Percentiles rank a stretch among this genome's conserved stretches.
These are phyloP conservation scores for Spathaspora gorwiae DNA, from an alignment of 805 yeast species.

Conservation along the genomic window DNA sequence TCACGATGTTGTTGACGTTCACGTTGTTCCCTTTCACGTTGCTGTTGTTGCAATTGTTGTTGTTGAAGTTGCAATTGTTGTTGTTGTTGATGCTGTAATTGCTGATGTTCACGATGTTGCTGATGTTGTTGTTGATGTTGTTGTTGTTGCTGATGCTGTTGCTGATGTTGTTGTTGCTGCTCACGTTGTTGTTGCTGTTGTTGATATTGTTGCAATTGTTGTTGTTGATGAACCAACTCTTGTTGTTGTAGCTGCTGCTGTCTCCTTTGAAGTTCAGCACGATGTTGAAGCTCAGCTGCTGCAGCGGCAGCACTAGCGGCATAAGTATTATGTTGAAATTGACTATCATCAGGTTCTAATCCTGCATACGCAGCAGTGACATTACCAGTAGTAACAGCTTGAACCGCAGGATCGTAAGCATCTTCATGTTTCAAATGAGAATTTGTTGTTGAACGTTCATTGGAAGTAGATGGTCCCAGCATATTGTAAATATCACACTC, in stretches of 20 bases:
- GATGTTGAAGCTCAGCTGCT: slow-evolving; percentile 17
- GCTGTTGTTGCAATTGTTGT: slow-evolving; percentile 1
- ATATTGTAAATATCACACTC: not conserved
- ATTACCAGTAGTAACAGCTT: slow-evolving; percentile 15
- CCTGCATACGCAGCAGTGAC: slow-evolving; percentile 9
- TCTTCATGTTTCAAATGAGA: slow-evolving; percentile 7
- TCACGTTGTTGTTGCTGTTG: slow-evolving; percentile 13
- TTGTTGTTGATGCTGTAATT: slow-evolving; percentile 4
- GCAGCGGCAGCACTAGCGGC: slow-evolving; percentile 12
- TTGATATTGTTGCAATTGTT: slow-evolving; percentile 8
- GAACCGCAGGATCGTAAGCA: slow-evolving; percentile 6
- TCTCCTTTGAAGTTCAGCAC: slow-evolving; percentile 13
- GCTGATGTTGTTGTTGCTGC: slow-evolving; percentile 10
- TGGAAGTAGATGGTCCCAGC: slow-evolving; percentile 22
- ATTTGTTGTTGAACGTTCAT: slow-evolving; percentile 22
- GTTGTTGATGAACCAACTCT: slow-evolving; percentile 12
- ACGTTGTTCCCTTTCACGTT: not conserved
- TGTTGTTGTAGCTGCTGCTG: slow-evolving; percentile 16
- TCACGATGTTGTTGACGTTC: slow-evolving; percentile 3
- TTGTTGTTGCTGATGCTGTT: slow-evolving; percentile 9
- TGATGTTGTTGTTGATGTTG: slow-evolving; percentile 9
- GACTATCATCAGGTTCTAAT: slow-evolving; percentile 1
- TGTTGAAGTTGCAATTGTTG: slow-evolving; percentile 8
- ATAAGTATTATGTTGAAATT: slow-evolving; percentile 7
- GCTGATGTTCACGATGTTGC: slow-evolving; percentile 6